Evolutionary conservation across 2,329 filamentous ascomycete genomes (phyloP).

Genomic region (Colletotrichum limetticola): DNA sequence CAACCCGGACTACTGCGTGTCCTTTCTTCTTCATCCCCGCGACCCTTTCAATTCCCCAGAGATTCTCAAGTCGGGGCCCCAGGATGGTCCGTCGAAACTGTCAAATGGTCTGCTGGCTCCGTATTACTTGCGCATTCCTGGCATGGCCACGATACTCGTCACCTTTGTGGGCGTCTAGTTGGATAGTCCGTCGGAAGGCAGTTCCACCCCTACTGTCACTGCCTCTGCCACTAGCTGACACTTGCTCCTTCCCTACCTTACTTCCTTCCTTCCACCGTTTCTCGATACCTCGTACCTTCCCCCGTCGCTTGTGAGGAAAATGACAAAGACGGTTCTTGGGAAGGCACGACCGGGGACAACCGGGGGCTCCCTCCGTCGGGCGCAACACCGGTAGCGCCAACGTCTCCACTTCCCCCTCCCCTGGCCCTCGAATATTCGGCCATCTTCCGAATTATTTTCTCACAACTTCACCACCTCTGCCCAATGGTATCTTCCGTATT

Average conservation of each 20-base stretch:
- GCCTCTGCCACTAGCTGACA: slow-evolving; percentile 7
- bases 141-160: not conserved
- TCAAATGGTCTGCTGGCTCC: not conserved
- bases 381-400: not conserved
- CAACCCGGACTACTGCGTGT: not conserved
- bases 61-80: not conserved
- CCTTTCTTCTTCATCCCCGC: not conserved
- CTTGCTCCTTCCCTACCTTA: not conserved
- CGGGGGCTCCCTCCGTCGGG: slow-evolving; percentile 16
- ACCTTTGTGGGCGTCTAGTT: not conserved
- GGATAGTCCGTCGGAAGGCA: not conserved
- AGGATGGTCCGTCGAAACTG: not conserved
- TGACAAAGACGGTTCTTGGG: not conserved
- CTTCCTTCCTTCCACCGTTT: not conserved
- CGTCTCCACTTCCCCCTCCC: not conserved
- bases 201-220: slow-evolving; percentile 15
- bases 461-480: not conserved
- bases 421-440: slow-evolving; percentile 8
- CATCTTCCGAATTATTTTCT: slow-evolving; percentile 29
- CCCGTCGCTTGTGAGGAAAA: not conserved
- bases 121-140: not conserved
- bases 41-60: not conserved
- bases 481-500: not conserved
- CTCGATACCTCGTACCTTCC: not conserved
- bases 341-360: slow-evolving; percentile 6